Evolutionary conservation across 2,329 filamentous ascomycete species (phyloP).

Genomic region (Aspergillus vadensis): DNA sequence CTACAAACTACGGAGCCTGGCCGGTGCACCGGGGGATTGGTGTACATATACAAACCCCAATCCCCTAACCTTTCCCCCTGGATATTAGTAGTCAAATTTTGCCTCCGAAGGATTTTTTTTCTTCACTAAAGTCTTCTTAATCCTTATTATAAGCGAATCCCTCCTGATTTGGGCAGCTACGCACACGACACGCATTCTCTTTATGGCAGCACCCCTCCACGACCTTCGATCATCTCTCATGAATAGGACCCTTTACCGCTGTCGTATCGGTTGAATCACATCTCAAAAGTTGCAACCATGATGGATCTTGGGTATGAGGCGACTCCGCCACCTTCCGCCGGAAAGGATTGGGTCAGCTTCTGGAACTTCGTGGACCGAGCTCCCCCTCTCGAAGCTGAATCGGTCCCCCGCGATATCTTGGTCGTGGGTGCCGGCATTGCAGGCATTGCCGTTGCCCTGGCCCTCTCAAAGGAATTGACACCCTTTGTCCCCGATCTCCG

Average conservation of each 20-base stretch:
- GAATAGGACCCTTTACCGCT: background rate
- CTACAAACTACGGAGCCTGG: background rate
- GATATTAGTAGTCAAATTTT: background rate
- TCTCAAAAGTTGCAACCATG: background rate
- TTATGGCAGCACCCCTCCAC: background rate
- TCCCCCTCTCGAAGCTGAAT: background rate
- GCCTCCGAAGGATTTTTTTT: conserved; percentile 1
- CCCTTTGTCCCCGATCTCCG: conserved; percentile 36
- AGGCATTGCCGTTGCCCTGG: conserved; percentile 36
- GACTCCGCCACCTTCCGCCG: conserved; percentile 7
- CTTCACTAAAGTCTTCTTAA: background rate
- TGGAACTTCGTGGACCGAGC: conserved; percentile 3
- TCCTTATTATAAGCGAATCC: background rate
- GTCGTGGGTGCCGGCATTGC: conserved; percentile 41
- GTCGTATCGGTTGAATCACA: background rate
- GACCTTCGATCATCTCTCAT: background rate
- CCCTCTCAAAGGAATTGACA: conserved; percentile 35
- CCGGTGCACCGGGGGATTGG: conserved; percentile 3
- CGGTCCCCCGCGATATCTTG: conserved; percentile 29
- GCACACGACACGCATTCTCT: conserved; percentile 1
- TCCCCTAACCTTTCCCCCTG: background rate
- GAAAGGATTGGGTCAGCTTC: conserved; percentile 13
- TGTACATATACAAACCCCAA: conserved; percentile 4
- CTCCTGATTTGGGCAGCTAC: conserved; percentile 5
- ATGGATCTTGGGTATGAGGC: conserved; percentile 13